Evolutionary conservation across 2,329 filamentous ascomycete species (phyloP).

Genomic region (Atkinsonella texensis): DNA sequence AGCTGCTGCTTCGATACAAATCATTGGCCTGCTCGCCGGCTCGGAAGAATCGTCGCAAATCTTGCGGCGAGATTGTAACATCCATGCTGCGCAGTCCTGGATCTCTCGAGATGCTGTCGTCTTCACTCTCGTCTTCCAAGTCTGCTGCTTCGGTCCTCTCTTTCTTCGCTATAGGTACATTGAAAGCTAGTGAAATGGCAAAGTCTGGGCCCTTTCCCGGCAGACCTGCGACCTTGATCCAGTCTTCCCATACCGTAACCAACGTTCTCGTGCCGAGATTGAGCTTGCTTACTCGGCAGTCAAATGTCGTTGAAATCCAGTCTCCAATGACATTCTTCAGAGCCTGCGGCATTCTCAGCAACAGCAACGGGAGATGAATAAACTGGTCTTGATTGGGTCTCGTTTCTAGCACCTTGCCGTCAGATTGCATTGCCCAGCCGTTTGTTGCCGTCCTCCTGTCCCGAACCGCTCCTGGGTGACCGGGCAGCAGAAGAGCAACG

Average conservation of each 20-base stretch:
- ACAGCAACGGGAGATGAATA: slow-evolving; percentile 36
- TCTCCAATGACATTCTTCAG: slow-evolving; percentile 36
- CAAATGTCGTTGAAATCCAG: slow-evolving; percentile 42
- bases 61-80: slow-evolving; percentile 35
- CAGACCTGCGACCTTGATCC: slow-evolving; percentile 30
- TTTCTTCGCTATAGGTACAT: slow-evolving; percentile 22
- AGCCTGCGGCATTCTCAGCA: slow-evolving; percentile 43
- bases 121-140: slow-evolving; percentile 10
- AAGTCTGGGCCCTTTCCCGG: slow-evolving; percentile 29
- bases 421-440: slow-evolving; percentile 13
- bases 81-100: slow-evolving; percentile 33
- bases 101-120: slow-evolving; percentile 7
- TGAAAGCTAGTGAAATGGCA: slow-evolving; percentile 39
- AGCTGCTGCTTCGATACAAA: slow-evolving; percentile 2
- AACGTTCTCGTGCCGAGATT: slow-evolving; percentile 39
- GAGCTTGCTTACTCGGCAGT: slow-evolving; percentile 41
- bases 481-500: slow-evolving; percentile 37
- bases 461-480: slow-evolving; percentile 10
- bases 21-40: slow-evolving; percentile 20
- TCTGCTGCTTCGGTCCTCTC: neutral
- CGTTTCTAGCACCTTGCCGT: slow-evolving; percentile 2
- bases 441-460: slow-evolving; percentile 4
- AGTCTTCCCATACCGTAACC: slow-evolving; percentile 36
- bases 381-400: slow-evolving; percentile 21
- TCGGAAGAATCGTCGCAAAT: slow-evolving; percentile 33